A percentile compares a stretch with the other conserved stretches of the same genome.
Evolutionary conservation across 78 protist genomes (phyloP).

Genomic region (Bigelowiella natans): DNA sequence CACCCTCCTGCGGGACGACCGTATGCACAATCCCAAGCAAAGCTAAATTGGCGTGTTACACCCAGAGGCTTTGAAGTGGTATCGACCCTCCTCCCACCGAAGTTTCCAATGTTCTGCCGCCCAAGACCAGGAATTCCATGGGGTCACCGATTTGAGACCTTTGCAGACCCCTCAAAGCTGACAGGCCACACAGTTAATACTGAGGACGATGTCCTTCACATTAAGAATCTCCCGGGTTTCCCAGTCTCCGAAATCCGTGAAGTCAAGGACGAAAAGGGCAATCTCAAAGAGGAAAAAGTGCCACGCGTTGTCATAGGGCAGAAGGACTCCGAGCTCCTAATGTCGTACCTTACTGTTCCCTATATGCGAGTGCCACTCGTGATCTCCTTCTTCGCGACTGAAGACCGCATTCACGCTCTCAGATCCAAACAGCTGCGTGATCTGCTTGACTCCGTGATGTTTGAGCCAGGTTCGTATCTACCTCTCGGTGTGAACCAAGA

Average conservation of each 20-base stretch:
- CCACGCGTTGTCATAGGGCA: slow-evolving; percentile 23
- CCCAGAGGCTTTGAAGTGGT: background rate
- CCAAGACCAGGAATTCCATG: background rate
- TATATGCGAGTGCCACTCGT: slow-evolving; percentile 38
- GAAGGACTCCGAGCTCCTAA: slow-evolving; percentile 48
- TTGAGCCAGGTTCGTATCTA: slow-evolving; percentile 24
- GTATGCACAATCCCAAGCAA: background rate
- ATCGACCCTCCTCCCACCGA: background rate
- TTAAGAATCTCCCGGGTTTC: slow-evolving; percentile 25
- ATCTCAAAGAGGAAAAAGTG: background rate
- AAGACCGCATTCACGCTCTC: slow-evolving; percentile 37
- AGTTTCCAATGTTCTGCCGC: background rate
- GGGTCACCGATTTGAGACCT: background rate
- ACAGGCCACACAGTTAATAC: background rate
- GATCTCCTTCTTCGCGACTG: slow-evolving; percentile 34
- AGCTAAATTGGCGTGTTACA: background rate
- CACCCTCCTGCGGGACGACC: background rate
- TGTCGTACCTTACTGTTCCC: slow-evolving; percentile 48
- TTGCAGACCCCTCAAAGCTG: background rate
- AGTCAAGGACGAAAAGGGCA: background rate
- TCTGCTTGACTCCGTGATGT: slow-evolving; percentile 16
- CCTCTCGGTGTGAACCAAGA: background rate
- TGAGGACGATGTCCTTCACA: slow-evolving; percentile 50
- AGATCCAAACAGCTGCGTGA: background rate
- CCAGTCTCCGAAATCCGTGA: background rate